Percentiles rank a stretch among this genome's conserved stretches.
phyloP scores from a whole-genome alignment of 2,329 filamentous ascomycete species.

The Juglanconis sp. region DNA sequence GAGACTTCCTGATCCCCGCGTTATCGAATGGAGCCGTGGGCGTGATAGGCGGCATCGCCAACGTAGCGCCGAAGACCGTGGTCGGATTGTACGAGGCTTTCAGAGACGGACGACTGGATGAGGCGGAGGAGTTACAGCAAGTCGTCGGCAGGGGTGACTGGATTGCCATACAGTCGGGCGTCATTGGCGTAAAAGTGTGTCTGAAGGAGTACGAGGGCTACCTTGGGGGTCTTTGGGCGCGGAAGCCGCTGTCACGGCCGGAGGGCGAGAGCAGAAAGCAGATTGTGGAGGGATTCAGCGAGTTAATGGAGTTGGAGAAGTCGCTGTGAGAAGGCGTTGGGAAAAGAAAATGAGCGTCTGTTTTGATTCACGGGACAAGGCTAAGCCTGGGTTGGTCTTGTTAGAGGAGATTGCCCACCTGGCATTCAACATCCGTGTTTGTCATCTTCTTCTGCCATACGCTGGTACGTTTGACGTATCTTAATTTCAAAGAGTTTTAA shows the following conservation, averaged over 20 bases:
- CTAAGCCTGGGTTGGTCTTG: too few relatives aligned
- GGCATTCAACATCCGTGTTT: too few relatives aligned
- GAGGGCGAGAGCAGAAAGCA: not conserved
- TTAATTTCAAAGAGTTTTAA: too few relatives aligned
- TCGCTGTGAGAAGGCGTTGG: not conserved
- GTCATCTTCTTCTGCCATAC: too few relatives aligned
- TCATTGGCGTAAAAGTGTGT: conserved; percentile 66
- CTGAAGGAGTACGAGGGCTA: conserved; percentile 63
- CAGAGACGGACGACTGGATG: conserved; percentile 46
- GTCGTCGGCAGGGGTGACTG: conserved; percentile 66
- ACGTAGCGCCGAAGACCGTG: conserved; percentile 62
- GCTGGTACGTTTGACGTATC: too few relatives aligned
- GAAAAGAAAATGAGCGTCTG: not conserved
- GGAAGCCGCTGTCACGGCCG: conserved; percentile 45
- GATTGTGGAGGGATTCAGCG: conserved; percentile 11
- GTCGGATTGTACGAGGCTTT: conserved; percentile 52
- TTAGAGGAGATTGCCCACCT: too few relatives aligned
- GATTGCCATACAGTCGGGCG: conserved; percentile 65
- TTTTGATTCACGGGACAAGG: too few relatives aligned
- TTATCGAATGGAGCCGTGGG: conserved; percentile 68
- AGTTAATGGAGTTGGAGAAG: conserved; percentile 13
- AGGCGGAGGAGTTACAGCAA: conserved; percentile 55
- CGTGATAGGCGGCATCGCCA: conserved; percentile 68
- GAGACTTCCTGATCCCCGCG: conserved; percentile 71
- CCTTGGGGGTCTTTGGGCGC: conserved; percentile 48